Conservation (phyloP, 2,329 filamentous ascomycete genomes). For the Diaporthe ampelina region DNA sequence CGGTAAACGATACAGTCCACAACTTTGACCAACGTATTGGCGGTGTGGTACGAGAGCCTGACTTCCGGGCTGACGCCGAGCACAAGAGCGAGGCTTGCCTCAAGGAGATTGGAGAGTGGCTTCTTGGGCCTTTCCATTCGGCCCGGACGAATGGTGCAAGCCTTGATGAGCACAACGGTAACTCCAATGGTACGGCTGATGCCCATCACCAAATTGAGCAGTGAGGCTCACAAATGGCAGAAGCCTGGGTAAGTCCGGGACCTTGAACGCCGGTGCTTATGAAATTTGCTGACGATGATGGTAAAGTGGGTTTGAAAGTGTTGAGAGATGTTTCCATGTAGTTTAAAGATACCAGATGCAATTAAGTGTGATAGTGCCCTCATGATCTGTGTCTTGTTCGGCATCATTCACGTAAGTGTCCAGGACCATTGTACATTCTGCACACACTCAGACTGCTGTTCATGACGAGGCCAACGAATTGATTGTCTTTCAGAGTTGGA, state of each 20-base stretch:
- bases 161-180: neutral
- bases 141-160: neutral
- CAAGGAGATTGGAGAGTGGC: constrained; percentile 37
- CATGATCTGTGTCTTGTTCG: neutral
- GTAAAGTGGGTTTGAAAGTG: neutral
- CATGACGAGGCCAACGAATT: neutral
- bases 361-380: neutral
- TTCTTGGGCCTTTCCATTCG: constrained; percentile 3
- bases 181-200: constrained; percentile 24
- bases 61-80: constrained; percentile 36
- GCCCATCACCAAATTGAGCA: constrained; percentile 33
- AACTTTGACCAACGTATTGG: constrained; percentile 37
- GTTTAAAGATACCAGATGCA: neutral
- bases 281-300: neutral
- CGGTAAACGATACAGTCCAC: neutral
- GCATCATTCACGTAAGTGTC: neutral
- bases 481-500: neutral
- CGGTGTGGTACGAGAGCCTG: constrained; percentile 30
- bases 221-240: constrained; percentile 32
- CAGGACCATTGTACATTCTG: too few relatives aligned
- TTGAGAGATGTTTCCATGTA: neutral
- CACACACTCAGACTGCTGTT: neutral
- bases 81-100: constrained; percentile 32
- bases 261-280: neutral
- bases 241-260: constrained; percentile 20